phyloP scores from a whole-genome alignment of 257 asterid species.

The Primulina huaijiensis region DNA sequence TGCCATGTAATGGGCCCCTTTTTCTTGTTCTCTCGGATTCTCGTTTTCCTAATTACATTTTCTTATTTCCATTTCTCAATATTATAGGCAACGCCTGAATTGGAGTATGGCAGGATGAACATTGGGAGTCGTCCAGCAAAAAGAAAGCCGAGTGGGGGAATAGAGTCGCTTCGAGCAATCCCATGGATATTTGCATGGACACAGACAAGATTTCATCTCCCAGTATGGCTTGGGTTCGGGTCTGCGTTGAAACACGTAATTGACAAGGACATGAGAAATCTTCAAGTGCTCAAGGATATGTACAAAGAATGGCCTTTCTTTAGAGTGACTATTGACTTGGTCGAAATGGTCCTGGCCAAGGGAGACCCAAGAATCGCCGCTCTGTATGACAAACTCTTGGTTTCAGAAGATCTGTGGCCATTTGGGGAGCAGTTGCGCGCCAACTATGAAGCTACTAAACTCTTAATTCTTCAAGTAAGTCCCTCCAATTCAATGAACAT shows the following conservation, averaged over 20 bases:
- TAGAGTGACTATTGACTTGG: conserved; percentile 85
- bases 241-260: conserved; percentile 60
- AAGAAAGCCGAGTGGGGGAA: conserved; percentile 91
- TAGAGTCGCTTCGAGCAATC: conserved; percentile 88
- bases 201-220: conserved; percentile 91
- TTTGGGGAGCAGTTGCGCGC: conserved; percentile 64
- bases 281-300: conserved; percentile 81
- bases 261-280: conserved; percentile 56
- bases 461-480: conserved; percentile 67
- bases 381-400: conserved; percentile 76
- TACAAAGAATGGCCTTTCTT: conserved; percentile 93
- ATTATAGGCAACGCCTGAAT: conserved; percentile 84
- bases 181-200: conserved; percentile 99
- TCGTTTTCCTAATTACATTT: neutral
- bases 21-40: neutral
- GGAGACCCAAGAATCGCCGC: conserved; percentile 89
- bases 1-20: neutral
- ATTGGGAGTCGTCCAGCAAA: conserved; percentile 94
- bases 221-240: conserved; percentile 96
- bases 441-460: conserved; percentile 59
- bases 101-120: conserved; percentile 94
- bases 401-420: conserved; percentile 57
- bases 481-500: neutral
- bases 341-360: conserved; percentile 93
- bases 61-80: neutral